Base-by-base conservation (phyloP, 2,329 filamentous ascomycete genomes). In the Claviceps maximensis region DNA sequence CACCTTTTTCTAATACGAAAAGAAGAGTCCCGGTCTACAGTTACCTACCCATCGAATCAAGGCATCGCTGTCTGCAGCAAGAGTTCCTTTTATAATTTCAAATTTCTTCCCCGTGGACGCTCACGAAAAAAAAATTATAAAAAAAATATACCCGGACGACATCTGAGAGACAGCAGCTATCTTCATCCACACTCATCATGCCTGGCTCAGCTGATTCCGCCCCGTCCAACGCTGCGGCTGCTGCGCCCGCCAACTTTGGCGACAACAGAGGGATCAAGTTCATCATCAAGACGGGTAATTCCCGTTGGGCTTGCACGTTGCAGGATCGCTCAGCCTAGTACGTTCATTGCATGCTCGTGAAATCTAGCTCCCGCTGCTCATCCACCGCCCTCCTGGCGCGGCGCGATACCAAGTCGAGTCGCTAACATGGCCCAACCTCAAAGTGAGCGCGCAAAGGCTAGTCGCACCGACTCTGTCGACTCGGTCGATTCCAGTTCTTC, bases 261-360 rank as follows among this genome's bases (percentile, higher is more conserved):
- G 65, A 72, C 56, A 67, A 63, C 59, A 64, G 59, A 55, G 70
- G 66, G 54, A 67, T 76, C 66, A 68, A 68, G 62, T 76, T 76
- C 65, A 61, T 71, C 47, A 69, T 76, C 64, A 70, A 68, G 64
- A 66, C 73, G 42, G 72, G 71, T 55, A 64, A 67, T 59, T 57
- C 63, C 48, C 63, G 62, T 47, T 70, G 66, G 60, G 51, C 61
- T 42, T 75, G 72, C 63, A 69, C 67, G 21, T 61, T 75, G 5
- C 67, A 74, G 56, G 72, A 76, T 62, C 71, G 73, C 53, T 54
- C 60, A 56, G 52, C 63, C 13, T 73, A 74, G 74, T 76, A 69
- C 56, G 72, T 65, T 27, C 17, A 27, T 17, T 25, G 12, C n/a
- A 41, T n/a, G 8, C 33, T 17, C 19, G 38, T 12, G 3, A 33